Evolutionary conservation across 2,329 filamentous ascomycete genomes (phyloP), one percentile per base, ranked within the genome.

Genomic region (Aspergillus arachidicola): DNA sequence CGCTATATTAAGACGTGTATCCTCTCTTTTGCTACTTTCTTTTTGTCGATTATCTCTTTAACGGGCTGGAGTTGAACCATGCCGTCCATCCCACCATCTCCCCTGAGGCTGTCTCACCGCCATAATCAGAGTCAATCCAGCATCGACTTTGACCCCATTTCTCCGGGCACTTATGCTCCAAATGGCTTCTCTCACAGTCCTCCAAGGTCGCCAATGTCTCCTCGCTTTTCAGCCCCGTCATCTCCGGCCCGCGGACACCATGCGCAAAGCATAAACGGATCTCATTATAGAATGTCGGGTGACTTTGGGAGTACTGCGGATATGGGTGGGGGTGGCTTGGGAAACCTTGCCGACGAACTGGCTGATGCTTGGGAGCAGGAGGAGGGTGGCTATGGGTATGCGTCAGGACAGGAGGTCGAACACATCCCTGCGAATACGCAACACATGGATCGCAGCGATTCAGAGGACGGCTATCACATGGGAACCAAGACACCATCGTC

Each of bases 261-360:
- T 59, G 72, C 76, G 55, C 75, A 74, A 56, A 72, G 71, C 28
- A 73, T 76, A 69, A 77, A 73, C 61, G 76, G 73, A 34, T 74
- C 72, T 32, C 68, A 74, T 10, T 41, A 41, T 19, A 75, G 79
- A 41, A 75, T 75, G 65, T 78, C 78, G 14, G 78, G 74, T 63
- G 78, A 80, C 62, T 80, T 78, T 66, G 73, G 74, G n/a, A 68
- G 63, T 16, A 58, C 69, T 26, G 62, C 69, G 50, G 74, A 75
- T 34, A 68, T 69, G n/a, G 76, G 74, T 2, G 79, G 80, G 51
- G 79, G 80, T 50, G 86, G 85, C 11, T 74, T 88, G 58, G 87
- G 87, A 28, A 89, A 85, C 66, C 74, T 90, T 57, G 87, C 87
- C 32, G 87, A 90, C 71, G 87, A 89, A 71, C 76, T 89, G 28